phyloP scores from a whole-genome alignment of 192 early-diverging fungal genomes.

The Coemansia sp. region DNA sequence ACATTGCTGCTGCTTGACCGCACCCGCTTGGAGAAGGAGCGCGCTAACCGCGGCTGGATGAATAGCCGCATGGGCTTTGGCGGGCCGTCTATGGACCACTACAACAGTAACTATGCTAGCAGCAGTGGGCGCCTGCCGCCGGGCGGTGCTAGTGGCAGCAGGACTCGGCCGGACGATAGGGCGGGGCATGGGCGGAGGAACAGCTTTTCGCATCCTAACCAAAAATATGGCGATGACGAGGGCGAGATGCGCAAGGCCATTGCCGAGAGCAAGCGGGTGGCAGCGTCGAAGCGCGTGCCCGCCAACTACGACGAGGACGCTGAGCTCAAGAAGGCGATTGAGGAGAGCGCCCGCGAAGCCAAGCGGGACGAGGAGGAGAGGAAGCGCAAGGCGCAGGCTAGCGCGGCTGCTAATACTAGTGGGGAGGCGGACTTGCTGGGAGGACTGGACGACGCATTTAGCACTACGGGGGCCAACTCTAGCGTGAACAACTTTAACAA shows the following conservation, averaged over 20 bases:
- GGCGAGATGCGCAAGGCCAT: conserved; percentile 75
- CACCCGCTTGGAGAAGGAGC: conserved; percentile 69
- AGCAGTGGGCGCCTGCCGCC: conserved; percentile 41
- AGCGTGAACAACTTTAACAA: conserved; percentile 29
- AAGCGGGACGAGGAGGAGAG: conserved; percentile 21
- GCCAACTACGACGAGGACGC: conserved; percentile 58
- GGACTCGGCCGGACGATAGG: conserved; percentile 1
- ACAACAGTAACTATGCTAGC: conserved; percentile 29
- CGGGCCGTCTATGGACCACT: conserved; percentile 10
- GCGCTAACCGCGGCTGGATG: conserved; percentile 65
- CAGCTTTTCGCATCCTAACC: conserved; percentile 21
- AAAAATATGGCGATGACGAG: conserved; percentile 67
- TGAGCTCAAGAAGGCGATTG: conserved; percentile 78
- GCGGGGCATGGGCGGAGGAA: conserved; percentile 27
- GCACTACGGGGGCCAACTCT: conserved; percentile 6
- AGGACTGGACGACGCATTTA: conserved; percentile 35
- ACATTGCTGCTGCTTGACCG: conserved; percentile 80
- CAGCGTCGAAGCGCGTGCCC: conserved; percentile 49
- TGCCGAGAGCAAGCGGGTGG: conserved; percentile 76
- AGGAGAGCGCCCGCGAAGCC: conserved; percentile 78
- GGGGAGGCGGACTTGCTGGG: conserved; percentile 44
- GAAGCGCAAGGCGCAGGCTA: background rate
- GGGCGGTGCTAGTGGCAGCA: conserved; percentile 4
- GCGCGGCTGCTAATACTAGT: background rate
- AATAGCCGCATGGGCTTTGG: conserved; percentile 58